A percentile compares a stretch with the other conserved stretches of the same genome.
Conservation (phyloP, 805 yeast genomes). For the Pichia occidentalis region DNA sequence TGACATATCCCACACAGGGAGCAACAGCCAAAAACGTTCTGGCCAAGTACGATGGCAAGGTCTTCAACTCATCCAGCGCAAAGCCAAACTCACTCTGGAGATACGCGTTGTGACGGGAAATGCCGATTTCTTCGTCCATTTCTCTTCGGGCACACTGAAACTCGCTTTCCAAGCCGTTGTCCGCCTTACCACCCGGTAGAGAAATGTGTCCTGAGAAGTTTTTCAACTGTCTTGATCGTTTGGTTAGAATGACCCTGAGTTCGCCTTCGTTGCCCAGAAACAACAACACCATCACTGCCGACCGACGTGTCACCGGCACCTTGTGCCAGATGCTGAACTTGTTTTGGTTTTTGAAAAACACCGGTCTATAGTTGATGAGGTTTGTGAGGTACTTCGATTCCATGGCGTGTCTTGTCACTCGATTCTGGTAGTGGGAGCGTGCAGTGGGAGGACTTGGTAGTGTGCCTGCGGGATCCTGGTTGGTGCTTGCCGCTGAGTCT, state of each 20-base stretch:
- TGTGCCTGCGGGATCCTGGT: neutral
- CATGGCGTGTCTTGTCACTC: conserved; percentile 18
- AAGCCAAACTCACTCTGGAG: conserved; percentile 44
- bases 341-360: conserved; percentile 28
- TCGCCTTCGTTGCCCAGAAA: conserved; percentile 72
- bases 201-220: conserved; percentile 88
- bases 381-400: conserved; percentile 32
- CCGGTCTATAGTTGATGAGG: conserved; percentile 30
- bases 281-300: conserved; percentile 72
- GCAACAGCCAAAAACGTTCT: conserved; percentile 77
- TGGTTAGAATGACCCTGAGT: conserved; percentile 69
- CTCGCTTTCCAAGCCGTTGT: conserved; percentile 54
- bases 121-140: conserved; percentile 81
- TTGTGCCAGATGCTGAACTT: conserved; percentile 50
- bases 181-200: conserved; percentile 92
- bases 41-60: conserved; percentile 74
- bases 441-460: conserved; percentile 7
- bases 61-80: conserved; percentile 50
- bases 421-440: conserved; percentile 6
- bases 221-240: conserved; percentile 60
- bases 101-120: conserved; percentile 41
- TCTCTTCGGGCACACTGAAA: conserved; percentile 77
- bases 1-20: conserved; percentile 69
- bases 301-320: conserved; percentile 61
- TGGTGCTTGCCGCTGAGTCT: neutral